Base-by-base conservation (phyloP, 2,329 filamentous ascomycete genomes). In the Endocalyx cinctus region DNA sequence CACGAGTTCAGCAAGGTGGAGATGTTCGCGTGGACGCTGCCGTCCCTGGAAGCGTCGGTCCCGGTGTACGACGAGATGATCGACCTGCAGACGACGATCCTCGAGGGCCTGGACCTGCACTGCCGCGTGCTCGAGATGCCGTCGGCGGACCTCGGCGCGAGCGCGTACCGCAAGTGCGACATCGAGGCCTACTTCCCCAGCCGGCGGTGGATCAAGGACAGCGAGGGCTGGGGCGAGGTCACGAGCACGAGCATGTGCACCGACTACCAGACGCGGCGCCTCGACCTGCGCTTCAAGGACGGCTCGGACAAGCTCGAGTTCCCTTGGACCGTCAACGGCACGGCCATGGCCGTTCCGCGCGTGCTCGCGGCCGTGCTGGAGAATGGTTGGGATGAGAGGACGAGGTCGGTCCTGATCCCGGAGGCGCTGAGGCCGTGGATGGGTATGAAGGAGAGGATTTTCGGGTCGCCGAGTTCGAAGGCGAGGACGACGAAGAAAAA, bases 1-100 rank as follows among this genome's bases (percentile, higher is more conserved):
- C 92, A 98, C 62, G 92, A 98, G 62, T 98, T 98, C 63, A 95
- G 88, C 17, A 98, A 98, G 59, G 90, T 98, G 0, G 92, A 98
- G 62, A 81, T 98, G 70, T 97, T 98, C 57, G 88, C 84, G 1
- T 98, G 92, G 92, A 84, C 87, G 5, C 50, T 72, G 18, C 78
- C 85, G 2, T 70, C 77, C 33, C 37, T 50, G 3, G 55, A 52
- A 19, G 54, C 59, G 25, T 66, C 78, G 0, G 64, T 72, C 6
- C 65, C 72, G 0, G 50, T 90, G 10, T 95, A 95, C 58, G 69
- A 85, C 31, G 88, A 96, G 60, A 87, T 98, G 70, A 67, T 96
- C 32, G 74, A 78, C 39, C 82, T 96, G 33, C 92, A 98, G 63
- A 84, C 77, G 3, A 84, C 92, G 54, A 89, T 98, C 35, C 68